These are phyloP conservation scores for Debaryomyces castellii DNA, from an alignment of 805 yeast species.

Conservation along the genomic window DNA sequence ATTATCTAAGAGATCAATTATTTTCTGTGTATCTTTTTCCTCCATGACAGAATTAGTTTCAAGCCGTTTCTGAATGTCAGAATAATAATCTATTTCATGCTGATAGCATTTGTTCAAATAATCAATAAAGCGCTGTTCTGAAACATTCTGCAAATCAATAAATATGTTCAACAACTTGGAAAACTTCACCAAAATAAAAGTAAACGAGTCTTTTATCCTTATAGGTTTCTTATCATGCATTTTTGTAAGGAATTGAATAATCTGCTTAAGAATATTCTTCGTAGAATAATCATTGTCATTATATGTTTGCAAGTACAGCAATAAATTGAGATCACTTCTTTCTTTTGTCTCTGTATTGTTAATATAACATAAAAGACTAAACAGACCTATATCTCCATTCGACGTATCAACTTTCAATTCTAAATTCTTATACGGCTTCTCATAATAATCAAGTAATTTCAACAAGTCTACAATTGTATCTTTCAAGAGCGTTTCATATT, in stretches of 20 bases:
- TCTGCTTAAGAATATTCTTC: slow-evolving; percentile 3
- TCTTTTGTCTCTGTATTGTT: not conserved
- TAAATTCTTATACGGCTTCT: slow-evolving; percentile 10
- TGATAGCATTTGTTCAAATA: slow-evolving; percentile 18
- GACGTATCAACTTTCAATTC: slow-evolving; percentile 5
- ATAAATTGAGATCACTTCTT: slow-evolving; percentile 3
- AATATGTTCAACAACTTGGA: slow-evolving; percentile 17
- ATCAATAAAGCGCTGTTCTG: slow-evolving; percentile 14
- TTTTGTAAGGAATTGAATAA: slow-evolving; percentile 1
- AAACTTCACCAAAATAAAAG: slow-evolving; percentile 13
- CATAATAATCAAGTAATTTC: slow-evolving; percentile 15
- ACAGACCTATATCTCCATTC: slow-evolving; percentile 4
- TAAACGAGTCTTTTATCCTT: slow-evolving; percentile 18
- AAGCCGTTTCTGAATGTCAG: slow-evolving; percentile 14
- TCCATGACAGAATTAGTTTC: slow-evolving; percentile 12
- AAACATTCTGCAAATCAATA: slow-evolving; percentile 12
- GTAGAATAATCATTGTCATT: slow-evolving; percentile 1
- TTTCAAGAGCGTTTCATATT: slow-evolving; percentile 13
- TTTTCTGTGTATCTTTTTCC: slow-evolving; percentile 20
- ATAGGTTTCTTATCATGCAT: slow-evolving; percentile 10
- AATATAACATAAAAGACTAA: slow-evolving; percentile 9
- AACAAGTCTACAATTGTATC: slow-evolving; percentile 13
- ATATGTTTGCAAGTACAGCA: slow-evolving; percentile 3
- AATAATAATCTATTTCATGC: slow-evolving; percentile 15
- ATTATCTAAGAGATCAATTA: slow-evolving; percentile 19